phyloP scores from a whole-genome alignment of 1,284 basidiomycete species.

The Cystobasidium sp. region DNA sequence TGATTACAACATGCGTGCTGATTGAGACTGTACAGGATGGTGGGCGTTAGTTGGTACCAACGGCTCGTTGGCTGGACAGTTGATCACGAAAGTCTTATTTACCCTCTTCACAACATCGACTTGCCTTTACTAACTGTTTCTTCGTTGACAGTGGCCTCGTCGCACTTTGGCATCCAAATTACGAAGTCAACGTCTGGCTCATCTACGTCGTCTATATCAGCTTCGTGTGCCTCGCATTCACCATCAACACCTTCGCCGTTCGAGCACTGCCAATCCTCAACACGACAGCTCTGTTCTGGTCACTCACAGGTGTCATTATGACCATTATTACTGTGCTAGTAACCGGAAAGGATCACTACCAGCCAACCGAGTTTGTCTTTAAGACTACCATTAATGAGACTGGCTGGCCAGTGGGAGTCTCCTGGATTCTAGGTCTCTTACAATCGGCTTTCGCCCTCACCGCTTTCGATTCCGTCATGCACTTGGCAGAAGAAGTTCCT shows the following conservation, averaged over 20 bases:
- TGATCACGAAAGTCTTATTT: slow-evolving; percentile 30
- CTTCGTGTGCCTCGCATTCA: slow-evolving; percentile 29
- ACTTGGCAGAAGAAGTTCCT: slow-evolving; percentile 56
- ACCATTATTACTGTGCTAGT: slow-evolving; percentile 58
- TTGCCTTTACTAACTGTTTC: no score
- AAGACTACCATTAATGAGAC: slow-evolving; percentile 58
- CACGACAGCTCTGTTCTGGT: slow-evolving; percentile 56
- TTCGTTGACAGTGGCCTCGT: slow-evolving; percentile 34
- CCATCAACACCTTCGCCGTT: slow-evolving; percentile 55
- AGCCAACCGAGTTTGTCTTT: slow-evolving; percentile 59
- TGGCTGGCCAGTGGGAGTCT: slow-evolving; percentile 60
- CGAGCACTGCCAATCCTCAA: slow-evolving; percentile 55
- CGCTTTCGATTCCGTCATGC: slow-evolving; percentile 55
- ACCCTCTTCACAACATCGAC: background rate
- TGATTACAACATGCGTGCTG: background rate
- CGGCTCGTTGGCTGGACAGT: slow-evolving; percentile 26
- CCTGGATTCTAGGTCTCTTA: slow-evolving; percentile 60
- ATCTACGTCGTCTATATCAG: slow-evolving; percentile 40
- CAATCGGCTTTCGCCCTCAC: slow-evolving; percentile 59
- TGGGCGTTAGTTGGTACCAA: slow-evolving; percentile 43
- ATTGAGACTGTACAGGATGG: slow-evolving; percentile 43
- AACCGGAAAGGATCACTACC: slow-evolving; percentile 56
- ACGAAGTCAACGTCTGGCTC: slow-evolving; percentile 44
- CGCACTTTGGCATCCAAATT: slow-evolving; percentile 41
- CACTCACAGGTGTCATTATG: slow-evolving; percentile 53